Conservation (phyloP, 2,329 filamentous ascomycete genomes). For the Beauveria sp. region DNA sequence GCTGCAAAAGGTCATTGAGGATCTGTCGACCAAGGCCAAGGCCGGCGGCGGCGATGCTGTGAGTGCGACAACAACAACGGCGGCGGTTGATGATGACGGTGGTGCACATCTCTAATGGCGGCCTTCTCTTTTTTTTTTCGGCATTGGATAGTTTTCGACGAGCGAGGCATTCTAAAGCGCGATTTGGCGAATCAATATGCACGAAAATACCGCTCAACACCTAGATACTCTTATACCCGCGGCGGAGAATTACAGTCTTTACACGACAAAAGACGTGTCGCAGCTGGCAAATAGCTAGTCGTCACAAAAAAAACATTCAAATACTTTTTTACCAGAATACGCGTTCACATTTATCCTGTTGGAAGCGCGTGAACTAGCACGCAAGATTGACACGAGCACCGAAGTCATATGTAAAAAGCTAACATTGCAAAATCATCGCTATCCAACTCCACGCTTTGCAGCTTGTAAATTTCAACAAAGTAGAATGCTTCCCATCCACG, state of each 20-base stretch:
- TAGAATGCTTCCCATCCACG: neutral
- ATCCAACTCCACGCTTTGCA: constrained; percentile 8
- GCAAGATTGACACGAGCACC: no score
- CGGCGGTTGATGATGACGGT: constrained; percentile 11
- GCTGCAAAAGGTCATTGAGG: constrained; percentile 23
- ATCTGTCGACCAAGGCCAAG: constrained; percentile 20
- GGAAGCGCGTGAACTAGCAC: no score
- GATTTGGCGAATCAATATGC: neutral
- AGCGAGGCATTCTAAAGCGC: constrained; percentile 17
- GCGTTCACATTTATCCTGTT: neutral
- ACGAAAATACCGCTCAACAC: neutral
- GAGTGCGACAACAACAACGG: constrained; percentile 10
- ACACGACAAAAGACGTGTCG: neutral
- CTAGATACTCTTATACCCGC: neutral
- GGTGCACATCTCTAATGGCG: constrained; percentile 1
- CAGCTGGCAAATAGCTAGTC: neutral
- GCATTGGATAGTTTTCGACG: constrained; percentile 15
- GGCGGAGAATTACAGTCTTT: neutral
- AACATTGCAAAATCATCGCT: constrained; percentile 1
- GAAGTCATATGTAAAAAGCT: neutral
- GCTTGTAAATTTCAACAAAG: neutral
- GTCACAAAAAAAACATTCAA: neutral
- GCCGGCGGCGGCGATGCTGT: constrained; percentile 9
- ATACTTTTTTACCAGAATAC: neutral
- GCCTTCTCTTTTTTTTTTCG: neutral